phyloP scores from a whole-genome alignment of 148 eudicot genomes.

The Polygonum aviculare region DNA sequence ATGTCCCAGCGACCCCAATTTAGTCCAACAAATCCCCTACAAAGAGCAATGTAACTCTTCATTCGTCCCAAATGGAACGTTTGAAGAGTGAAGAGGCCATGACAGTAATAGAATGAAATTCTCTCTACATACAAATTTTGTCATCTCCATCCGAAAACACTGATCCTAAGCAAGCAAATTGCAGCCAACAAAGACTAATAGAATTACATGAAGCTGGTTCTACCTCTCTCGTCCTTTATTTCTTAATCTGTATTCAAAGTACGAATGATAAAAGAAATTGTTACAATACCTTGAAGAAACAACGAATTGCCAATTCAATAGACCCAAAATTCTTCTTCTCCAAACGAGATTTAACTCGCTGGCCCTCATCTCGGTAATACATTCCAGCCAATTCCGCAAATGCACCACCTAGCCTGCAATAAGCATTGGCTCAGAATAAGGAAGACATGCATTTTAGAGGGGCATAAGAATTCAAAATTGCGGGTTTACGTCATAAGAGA shows the following conservation, averaged over 20 bases:
- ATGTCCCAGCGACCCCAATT: neutral
- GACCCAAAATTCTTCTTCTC: conserved; percentile 67
- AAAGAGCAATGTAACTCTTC: neutral
- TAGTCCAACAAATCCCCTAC: neutral
- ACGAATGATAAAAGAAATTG: neutral
- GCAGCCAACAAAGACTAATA: neutral
- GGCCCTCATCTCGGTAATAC: conserved; percentile 88
- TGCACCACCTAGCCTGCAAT: conserved; percentile 57
- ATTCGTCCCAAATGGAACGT: neutral
- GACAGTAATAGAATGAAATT: neutral
- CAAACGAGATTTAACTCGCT: conserved; percentile 64
- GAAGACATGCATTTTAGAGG: neutral
- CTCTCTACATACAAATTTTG: neutral
- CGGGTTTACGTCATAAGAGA: conserved; percentile 61
- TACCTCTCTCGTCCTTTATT: neutral
- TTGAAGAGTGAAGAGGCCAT: neutral
- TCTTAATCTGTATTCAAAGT: neutral
- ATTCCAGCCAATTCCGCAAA: conserved; percentile 61
- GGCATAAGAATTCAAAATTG: conserved; percentile 7
- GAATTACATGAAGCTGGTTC: too few relatives aligned
- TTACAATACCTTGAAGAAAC: conserved; percentile 63
- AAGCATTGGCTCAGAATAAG: neutral
- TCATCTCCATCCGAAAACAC: neutral
- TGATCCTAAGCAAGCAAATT: neutral
- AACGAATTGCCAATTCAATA: conserved; percentile 71